Base-by-base conservation (phyloP, 352 stramenopile genomes). In the Globisporangium spiculum region DNA sequence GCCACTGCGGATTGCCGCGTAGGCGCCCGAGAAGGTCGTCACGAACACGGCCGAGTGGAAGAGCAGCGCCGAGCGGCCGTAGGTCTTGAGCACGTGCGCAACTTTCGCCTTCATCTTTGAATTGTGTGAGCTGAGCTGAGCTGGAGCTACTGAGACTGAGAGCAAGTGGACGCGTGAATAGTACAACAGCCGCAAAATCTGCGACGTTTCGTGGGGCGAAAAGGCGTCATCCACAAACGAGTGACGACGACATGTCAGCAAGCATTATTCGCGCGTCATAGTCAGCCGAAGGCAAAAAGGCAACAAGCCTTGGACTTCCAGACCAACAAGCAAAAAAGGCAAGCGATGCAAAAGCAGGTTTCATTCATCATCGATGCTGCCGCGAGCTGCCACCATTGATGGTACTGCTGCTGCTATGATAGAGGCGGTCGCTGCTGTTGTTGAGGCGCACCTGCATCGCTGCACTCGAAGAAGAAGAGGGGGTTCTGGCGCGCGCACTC, bases 1-100 rank as follows among this genome's bases (percentile, higher is more conserved):
- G 63, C 88, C 88, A 62, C 85, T 72, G 55, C 80, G 75, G 65
- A 96, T 91, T 38, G 83, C 83, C 4, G 73, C 74, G 64, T 92
- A 96, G 24, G 82, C 87, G 53, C 85, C 92, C 1, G 84, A 86
- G 70, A 99, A 97, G 70, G 98, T 98, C 20, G 96, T 91, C 7
- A 89, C 92, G 81, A 99, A 99, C 52, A 96, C 71, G 68, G 94
- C 97, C 24, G 96, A 88, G 62, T 98, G 74, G 60, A 97, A 91
- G 85, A 99, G 91, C 48, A 99, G 75, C 34, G 91, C 76, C 63
- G 98, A 88, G 76, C 98, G 98, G 14, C 97, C 88, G 83, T 99
- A 99, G 70, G 98, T 93, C 73, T 96, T 83, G 26, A 92, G 77
- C 68, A 96, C 88, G 66, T 96, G 77, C 74, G 93, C 81, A 18